A percentile compares a stretch with the other conserved stretches of the same genome.
These are phyloP conservation scores for Flaveria brownii DNA, from an alignment of 129 eudicot genomes.

Conservation along the genomic window DNA sequence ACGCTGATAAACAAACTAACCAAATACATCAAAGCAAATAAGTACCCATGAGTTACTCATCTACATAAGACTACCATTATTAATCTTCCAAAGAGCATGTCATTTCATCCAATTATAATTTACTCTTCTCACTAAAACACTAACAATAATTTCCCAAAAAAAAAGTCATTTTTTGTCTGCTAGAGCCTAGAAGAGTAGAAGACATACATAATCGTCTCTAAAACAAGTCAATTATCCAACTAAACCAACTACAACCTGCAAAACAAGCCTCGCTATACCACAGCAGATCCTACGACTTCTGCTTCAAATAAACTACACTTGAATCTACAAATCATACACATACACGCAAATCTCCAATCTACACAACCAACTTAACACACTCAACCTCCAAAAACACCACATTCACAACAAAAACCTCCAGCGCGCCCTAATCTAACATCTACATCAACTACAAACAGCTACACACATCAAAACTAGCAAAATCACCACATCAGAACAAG, in stretches of 20 bases:
- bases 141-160: not conserved
- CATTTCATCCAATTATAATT: not conserved
- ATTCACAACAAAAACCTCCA: conserved; percentile 13
- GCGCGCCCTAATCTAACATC: not conserved
- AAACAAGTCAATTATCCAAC: conserved; percentile 5
- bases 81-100: not conserved
- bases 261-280: not conserved
- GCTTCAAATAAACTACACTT: not conserved
- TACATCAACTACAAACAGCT: not conserved
- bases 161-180: conserved; percentile 1
- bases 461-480: not conserved
- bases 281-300: not conserved
- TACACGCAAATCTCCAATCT: conserved; percentile 4
- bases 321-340: not conserved
- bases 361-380: not conserved
- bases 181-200: not conserved
- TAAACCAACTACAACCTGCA: not conserved
- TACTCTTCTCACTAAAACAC: not conserved
- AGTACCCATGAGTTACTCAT: not conserved
- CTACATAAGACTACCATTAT: not conserved
- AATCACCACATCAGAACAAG: conserved; percentile 15
- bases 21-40: not conserved
- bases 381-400: not conserved
- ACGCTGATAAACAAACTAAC: not conserved
- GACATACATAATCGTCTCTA: not conserved